Percentiles rank a stretch among this genome's conserved stretches.
Conservation (phyloP, 2,329 filamentous ascomycete species). For the Pseudogymnoascus sp. region DNA sequence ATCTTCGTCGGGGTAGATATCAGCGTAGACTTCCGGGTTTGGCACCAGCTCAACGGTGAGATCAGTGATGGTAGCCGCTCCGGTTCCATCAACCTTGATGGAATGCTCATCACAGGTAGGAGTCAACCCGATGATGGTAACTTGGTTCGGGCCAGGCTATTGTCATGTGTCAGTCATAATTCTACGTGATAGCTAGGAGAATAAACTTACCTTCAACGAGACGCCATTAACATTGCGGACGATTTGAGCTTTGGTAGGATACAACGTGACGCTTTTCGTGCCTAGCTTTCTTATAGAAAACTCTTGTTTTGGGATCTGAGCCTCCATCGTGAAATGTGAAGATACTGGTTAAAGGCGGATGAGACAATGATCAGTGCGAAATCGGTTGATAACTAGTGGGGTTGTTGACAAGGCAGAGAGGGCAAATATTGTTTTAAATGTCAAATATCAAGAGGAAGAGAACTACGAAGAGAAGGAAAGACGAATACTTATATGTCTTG, state of each 20-base stretch:
- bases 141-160: conserved; percentile 50
- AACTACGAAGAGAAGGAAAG: neutral
- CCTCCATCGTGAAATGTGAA: conserved; percentile 18
- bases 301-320: conserved; percentile 35
- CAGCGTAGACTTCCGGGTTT: conserved; percentile 41
- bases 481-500: neutral
- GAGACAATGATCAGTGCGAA: conserved; percentile 5
- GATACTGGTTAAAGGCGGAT: neutral
- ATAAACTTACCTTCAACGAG: conserved; percentile 33
- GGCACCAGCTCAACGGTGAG: conserved; percentile 54
- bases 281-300: conserved; percentile 51
- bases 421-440: neutral
- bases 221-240: conserved; percentile 54
- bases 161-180: conserved; percentile 3
- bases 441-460: neutral
- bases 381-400: neutral
- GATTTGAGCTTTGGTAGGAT: conserved; percentile 55
- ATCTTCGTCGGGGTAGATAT: conserved; percentile 32
- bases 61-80: conserved; percentile 54
- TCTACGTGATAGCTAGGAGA: neutral
- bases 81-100: conserved; percentile 54
- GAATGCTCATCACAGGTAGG: conserved; percentile 49
- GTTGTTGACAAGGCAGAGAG: neutral
- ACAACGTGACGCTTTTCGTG: conserved; percentile 58
- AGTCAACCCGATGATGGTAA: conserved; percentile 49